Conservation (phyloP, 305 asterid species). For the Fraxinus angustifolia region DNA sequence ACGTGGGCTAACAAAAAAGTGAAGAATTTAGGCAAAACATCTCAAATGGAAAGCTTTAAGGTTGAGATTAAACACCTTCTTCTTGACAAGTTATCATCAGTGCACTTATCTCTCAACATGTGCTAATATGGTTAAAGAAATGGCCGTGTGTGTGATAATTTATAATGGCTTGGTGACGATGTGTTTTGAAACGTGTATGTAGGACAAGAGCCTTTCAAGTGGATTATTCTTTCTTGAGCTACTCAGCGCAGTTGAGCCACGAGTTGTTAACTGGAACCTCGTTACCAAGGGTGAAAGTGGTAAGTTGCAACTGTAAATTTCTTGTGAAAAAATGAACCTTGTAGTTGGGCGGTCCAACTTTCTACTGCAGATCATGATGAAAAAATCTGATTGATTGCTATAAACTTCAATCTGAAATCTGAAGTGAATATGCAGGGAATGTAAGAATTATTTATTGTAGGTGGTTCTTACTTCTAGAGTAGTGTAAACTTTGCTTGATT, state of each 20-base stretch:
- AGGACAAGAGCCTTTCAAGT: constrained; percentile 83
- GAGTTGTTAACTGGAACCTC: constrained; percentile 94
- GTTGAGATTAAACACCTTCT: constrained; percentile 33
- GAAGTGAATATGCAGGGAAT: neutral
- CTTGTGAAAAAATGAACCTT: neutral
- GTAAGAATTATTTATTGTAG: neutral
- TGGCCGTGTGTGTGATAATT: neutral
- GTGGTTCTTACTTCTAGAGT: neutral
- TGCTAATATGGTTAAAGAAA: neutral
- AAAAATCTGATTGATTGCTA: neutral
- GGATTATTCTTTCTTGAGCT: constrained; percentile 92
- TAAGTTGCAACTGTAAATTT: constrained; percentile 29
- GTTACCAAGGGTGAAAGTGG: constrained; percentile 93
- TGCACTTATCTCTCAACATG: neutral
- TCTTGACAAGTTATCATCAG: neutral
- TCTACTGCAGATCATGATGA: neutral
- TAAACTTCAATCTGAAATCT: neutral
- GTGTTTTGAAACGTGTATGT: constrained; percentile 24
- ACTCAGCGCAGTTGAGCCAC: constrained; percentile 87
- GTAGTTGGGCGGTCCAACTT: neutral
- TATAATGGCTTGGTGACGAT: neutral
- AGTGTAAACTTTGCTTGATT: neutral
- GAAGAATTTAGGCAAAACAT: constrained; percentile 60
- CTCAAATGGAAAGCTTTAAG: constrained; percentile 85
- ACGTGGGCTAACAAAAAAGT: constrained; percentile 89